Conservation (phyloP, 2,329 filamentous ascomycete species). For the Mycosphaerelloides madeirae region DNA sequence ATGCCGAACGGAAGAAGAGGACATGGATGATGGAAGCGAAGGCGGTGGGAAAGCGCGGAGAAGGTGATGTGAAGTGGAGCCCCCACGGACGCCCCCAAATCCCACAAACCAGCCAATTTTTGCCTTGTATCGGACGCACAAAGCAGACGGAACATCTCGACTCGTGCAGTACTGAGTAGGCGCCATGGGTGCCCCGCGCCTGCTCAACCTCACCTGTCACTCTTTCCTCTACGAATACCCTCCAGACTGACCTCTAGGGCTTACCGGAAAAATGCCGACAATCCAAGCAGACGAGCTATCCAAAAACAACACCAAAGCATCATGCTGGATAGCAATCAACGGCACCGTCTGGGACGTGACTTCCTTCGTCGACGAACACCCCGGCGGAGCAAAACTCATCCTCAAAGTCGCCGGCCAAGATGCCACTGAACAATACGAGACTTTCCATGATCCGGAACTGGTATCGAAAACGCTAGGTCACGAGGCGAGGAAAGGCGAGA, state of each 20-base stretch:
- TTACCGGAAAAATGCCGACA: conserved; percentile 11
- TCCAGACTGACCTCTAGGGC: background rate
- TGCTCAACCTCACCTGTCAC: background rate
- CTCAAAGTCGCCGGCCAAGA: conserved; percentile 49
- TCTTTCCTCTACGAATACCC: background rate
- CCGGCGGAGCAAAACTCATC: conserved; percentile 58
- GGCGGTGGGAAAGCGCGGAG: too few species aligned
- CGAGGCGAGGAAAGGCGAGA: conserved; percentile 32
- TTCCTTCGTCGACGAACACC: conserved; percentile 82
- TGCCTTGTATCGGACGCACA: too few species aligned
- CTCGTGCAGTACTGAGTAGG: background rate
- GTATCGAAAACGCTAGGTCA: conserved; percentile 39
- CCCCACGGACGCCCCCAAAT: too few species aligned
- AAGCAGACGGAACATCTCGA: background rate
- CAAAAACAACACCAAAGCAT: conserved; percentile 74
- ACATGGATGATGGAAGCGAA: background rate
- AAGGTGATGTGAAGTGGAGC: too few species aligned
- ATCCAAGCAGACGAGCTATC: conserved; percentile 50
- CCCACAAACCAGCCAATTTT: too few species aligned
- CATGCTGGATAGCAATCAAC: conserved; percentile 88
- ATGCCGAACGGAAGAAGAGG: background rate
- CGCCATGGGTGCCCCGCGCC: background rate
- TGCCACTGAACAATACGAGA: conserved; percentile 50
- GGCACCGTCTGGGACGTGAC: conserved; percentile 88
- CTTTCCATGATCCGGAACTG: conserved; percentile 45